Conservation (phyloP, 1,139 yeast species). For the Candida sojae region DNA sequence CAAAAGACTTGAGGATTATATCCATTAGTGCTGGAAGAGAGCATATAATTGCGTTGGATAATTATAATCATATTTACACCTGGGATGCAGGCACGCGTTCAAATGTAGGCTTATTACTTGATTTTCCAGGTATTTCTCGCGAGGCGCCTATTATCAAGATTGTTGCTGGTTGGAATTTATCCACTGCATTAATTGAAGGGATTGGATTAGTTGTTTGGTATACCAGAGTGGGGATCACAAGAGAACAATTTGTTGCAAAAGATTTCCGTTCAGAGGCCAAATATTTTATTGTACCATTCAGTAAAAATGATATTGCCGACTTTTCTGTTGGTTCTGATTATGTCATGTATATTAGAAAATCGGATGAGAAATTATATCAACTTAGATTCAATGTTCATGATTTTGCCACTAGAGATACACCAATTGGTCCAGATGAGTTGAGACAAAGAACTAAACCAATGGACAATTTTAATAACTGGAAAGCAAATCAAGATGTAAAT, state of each 20-base stretch:
- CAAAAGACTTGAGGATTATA: constrained; percentile 30
- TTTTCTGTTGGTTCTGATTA: constrained; percentile 56
- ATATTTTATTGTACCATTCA: constrained; percentile 42
- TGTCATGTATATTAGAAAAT: constrained; percentile 48
- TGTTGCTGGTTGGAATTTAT: constrained; percentile 71
- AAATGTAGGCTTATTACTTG: constrained; percentile 48
- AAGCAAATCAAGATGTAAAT: constrained; percentile 13
- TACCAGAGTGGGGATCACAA: constrained; percentile 36
- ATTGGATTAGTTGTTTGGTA: constrained; percentile 68
- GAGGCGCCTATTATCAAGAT: constrained; percentile 31
- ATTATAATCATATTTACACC: constrained; percentile 51
- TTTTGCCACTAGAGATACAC: constrained; percentile 11
- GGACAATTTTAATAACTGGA: constrained; percentile 33
- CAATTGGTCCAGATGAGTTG: constrained; percentile 10
- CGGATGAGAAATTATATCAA: constrained; percentile 45
- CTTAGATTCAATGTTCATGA: constrained; percentile 33
- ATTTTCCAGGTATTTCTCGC: constrained; percentile 30
- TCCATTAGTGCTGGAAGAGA: constrained; percentile 66
- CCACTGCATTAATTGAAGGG: constrained; percentile 50
- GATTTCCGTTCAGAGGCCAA: constrained; percentile 30
- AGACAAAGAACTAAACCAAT: constrained; percentile 13
- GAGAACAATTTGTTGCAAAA: constrained; percentile 21
- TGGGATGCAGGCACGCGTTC: constrained; percentile 60
- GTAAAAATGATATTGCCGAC: constrained; percentile 49
- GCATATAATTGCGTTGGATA: constrained; percentile 65